Conservation (phyloP, 1,284 basidiomycete species). For the Leccinum huronense region DNA sequence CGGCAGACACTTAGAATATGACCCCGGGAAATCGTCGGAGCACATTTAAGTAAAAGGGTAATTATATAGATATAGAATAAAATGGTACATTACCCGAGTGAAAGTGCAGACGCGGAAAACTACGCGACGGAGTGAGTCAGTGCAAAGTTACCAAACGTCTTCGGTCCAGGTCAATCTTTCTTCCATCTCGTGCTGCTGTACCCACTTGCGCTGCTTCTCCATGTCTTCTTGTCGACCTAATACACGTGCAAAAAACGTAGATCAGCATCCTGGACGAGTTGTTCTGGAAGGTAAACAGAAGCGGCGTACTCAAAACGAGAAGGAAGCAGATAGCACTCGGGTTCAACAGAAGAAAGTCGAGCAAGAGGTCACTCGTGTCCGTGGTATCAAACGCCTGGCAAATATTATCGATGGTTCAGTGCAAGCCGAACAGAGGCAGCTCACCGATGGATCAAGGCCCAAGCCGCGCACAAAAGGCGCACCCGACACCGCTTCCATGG, state of each 20-base stretch:
- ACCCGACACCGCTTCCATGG: neutral
- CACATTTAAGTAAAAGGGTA: too few species aligned
- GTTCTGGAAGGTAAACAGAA: neutral
- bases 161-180: neutral
- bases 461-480: neutral
- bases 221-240: neutral
- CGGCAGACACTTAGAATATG: neutral
- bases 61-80: neutral
- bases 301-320: neutral
- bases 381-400: neutral
- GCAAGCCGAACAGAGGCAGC: neutral
- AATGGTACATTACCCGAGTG: neutral
- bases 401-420: neutral
- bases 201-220: neutral
- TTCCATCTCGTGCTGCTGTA: neutral
- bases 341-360: neutral
- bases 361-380: neutral
- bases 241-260: neutral
- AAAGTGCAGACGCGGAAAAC: neutral
- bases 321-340: neutral
- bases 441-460: neutral
- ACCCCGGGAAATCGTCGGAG: too few species aligned
- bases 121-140: neutral
- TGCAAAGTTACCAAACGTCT: neutral
- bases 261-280: neutral